Base-by-base conservation (phyloP, 495 filamentous ascomycete species). In the Aspergillus nidulans region DNA sequence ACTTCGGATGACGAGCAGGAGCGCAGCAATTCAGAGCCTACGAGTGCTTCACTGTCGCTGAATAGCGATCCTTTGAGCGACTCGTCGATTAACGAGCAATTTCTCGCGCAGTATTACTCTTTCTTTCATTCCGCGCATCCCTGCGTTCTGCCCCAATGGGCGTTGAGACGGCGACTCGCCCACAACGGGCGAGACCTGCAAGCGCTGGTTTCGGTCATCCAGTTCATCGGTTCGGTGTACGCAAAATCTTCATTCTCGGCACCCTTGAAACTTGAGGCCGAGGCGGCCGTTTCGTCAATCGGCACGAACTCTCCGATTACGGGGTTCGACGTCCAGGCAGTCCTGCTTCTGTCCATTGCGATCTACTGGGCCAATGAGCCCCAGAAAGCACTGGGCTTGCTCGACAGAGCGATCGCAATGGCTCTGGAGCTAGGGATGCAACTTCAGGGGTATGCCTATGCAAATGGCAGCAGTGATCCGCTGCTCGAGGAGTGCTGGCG, bases 401-500 rank as follows among this genome's bases (percentile, higher is more conserved):
- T 69, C 3, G 59, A 65, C 19, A 28, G 54, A 30, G 28, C 60
- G 6, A 67, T 65, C 26, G 39, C 41, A 0, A 47, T 61, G 45
- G 58, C 52, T 7, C 20, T 64, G 26, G 39, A 58, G 4, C 20
- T 66, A 4, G 65, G 61, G 3, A 65, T 67, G 63, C 65, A 67
- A 12, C 52, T n/a, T 12, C 52, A 55, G 18, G 38, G 42, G 12
- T 66, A 56, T 41, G 56, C 65, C 2, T 21, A 26, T 12, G 23
- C 16, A 0, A 20, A 59, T 21, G 58, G 53, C 0, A 20, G 52
- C 32, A 55, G 36, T 9, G 49, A 57, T 28, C 24, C 58, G 4
- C n/a, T 66, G 10, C 15, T 68, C 9, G 64, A 62, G 12, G 64
- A 67, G 49, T 62, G 58, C 45, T 69, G 62, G 64, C 49, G 66